Evolutionary conservation across 306 rosid genomes (phyloP).

Genomic region (Oemleria cerasiformis): DNA sequence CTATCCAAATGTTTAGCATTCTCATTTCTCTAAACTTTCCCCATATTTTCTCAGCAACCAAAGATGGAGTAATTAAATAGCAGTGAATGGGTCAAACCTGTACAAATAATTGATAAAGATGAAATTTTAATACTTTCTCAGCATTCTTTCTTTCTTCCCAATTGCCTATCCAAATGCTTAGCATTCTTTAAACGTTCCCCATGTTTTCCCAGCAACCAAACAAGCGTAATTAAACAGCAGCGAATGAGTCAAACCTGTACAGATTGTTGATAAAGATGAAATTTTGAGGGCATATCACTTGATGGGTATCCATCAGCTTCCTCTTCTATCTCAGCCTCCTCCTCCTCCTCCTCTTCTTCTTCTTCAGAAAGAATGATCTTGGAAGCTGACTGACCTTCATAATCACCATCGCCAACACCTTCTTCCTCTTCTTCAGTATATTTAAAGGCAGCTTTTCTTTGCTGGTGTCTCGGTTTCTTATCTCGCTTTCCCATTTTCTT

Average conservation of each 20-base stretch:
- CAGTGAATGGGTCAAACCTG: too few relatives aligned
- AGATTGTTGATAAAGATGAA: constrained; percentile 76
- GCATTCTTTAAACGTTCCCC: neutral
- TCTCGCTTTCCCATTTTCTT: constrained; percentile 42
- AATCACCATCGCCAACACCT: constrained; percentile 5
- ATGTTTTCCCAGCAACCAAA: constrained; percentile 13
- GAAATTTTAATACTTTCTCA: too few relatives aligned
- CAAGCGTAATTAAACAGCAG: neutral
- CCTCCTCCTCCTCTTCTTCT: constrained; percentile 23
- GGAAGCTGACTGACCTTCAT: constrained; percentile 30
- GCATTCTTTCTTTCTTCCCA: neutral
- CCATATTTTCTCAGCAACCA: too few relatives aligned
- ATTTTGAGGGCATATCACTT: constrained; percentile 66
- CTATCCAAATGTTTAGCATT: too few relatives aligned
- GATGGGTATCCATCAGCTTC: constrained; percentile 33
- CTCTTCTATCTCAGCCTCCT: constrained; percentile 21
- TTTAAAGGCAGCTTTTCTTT: constrained; percentile 30
- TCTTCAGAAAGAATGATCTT: constrained; percentile 24
- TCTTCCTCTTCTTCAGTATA: constrained; percentile 42
- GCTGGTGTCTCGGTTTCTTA: constrained; percentile 42
- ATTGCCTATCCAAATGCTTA: neutral
- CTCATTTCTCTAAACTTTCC: too few relatives aligned
- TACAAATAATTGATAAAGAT: too few relatives aligned
- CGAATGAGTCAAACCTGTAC: constrained; percentile 64
- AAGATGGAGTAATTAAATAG: too few relatives aligned